Evolutionary conservation across 1,139 yeast species (phyloP).

Genomic region (Martiniozyma asiatica): DNA sequence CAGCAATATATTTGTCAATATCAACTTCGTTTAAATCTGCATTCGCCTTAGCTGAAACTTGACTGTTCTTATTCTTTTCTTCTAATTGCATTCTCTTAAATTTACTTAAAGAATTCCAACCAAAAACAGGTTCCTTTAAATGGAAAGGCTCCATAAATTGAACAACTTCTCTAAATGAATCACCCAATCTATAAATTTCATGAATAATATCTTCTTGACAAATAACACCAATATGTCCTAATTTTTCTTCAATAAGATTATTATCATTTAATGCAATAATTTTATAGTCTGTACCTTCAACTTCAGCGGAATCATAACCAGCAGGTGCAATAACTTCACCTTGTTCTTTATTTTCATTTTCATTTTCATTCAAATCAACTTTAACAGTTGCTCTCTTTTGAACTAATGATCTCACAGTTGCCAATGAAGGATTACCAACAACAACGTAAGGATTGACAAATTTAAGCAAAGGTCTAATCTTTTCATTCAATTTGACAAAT

Average conservation of each 20-base stretch:
- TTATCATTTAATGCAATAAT: constrained; percentile 50
- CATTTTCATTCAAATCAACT: constrained; percentile 26
- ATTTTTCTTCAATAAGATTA: constrained; percentile 57
- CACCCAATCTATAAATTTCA: constrained; percentile 53
- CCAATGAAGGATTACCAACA: constrained; percentile 60
- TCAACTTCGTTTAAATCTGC: constrained; percentile 59
- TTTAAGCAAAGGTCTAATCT: constrained; percentile 48
- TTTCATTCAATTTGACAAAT: constrained; percentile 48
- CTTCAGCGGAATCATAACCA: constrained; percentile 6
- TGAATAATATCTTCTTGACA: constrained; percentile 73
- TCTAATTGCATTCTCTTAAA: constrained; percentile 37
- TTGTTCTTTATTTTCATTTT: too few species aligned
- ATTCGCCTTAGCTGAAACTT: constrained; percentile 48
- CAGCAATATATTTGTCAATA: constrained; percentile 53
- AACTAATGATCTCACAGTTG: constrained; percentile 57
- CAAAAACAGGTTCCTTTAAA: constrained; percentile 57
- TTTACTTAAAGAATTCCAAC: constrained; percentile 56
- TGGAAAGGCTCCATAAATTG: constrained; percentile 60
- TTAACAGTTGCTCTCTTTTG: constrained; percentile 63
- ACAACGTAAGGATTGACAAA: constrained; percentile 62
- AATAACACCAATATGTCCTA: constrained; percentile 58
- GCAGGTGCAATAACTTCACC: constrained; percentile 5
- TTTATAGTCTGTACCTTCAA: constrained; percentile 16
- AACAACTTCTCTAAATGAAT: constrained; percentile 44
- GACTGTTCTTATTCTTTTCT: constrained; percentile 28